A percentile compares a stretch with the other conserved stretches of the same genome.
Conservation (phyloP, 257 asterid species). For the Solanum microdontum region DNA sequence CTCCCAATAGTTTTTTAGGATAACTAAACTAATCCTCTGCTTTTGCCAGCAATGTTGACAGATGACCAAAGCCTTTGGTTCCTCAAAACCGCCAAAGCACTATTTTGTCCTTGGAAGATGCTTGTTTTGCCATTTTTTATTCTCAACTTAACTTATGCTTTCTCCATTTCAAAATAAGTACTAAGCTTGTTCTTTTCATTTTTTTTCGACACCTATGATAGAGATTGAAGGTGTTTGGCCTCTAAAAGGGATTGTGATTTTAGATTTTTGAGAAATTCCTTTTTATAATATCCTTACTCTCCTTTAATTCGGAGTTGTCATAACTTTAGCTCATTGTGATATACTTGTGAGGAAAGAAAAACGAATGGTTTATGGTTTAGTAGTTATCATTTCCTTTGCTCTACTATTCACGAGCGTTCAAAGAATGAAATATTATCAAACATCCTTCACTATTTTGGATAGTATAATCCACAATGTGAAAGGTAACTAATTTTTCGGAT, state of each 20-base stretch:
- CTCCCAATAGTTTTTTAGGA: background rate
- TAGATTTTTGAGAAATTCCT: background rate
- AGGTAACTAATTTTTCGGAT: background rate
- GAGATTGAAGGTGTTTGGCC: background rate
- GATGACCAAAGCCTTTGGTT: background rate
- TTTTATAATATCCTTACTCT: background rate
- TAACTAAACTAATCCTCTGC: background rate
- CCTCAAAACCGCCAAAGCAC: background rate
- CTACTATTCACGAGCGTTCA: background rate
- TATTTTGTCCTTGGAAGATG: background rate
- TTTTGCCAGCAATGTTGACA: background rate
- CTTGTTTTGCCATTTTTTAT: background rate
- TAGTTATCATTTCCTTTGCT: background rate
- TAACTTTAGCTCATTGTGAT: background rate
- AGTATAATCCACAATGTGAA: background rate
- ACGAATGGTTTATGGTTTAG: background rate
- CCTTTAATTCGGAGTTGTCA: background rate
- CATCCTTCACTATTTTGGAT: background rate
- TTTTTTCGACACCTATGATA: background rate
- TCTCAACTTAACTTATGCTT: background rate
- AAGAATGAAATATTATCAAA: too few species aligned
- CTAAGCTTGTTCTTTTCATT: fast-evolving
- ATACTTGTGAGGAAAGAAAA: background rate
- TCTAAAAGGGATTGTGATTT: background rate
- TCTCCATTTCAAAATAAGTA: background rate